Evolutionary conservation across 805 yeast species (phyloP).

Genomic region (Ogataea trehalophila): DNA sequence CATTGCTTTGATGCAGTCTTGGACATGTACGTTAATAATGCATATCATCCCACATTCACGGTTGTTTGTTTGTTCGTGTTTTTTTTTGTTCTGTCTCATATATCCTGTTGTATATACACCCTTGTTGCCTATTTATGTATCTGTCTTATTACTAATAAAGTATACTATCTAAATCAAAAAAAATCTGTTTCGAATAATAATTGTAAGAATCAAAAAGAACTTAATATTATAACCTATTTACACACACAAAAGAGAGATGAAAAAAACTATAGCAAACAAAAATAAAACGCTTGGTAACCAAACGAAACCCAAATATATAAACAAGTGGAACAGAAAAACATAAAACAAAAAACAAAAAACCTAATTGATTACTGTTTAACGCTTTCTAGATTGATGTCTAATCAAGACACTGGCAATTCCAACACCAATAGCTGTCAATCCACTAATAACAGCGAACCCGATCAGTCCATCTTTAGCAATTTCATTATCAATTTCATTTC

Average conservation of each 20-base stretch:
- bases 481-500: slow-evolving; percentile 75
- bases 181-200: not conserved
- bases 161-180: not conserved
- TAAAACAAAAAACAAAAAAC: no score
- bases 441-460: slow-evolving; percentile 85
- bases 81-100: no score
- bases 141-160: no score
- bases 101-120: no score
- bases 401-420: slow-evolving; percentile 32
- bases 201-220: not conserved
- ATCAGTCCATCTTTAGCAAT: slow-evolving; percentile 83
- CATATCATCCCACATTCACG: no score
- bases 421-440: slow-evolving; percentile 79
- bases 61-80: no score
- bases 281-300: no score
- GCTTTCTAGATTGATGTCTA: slow-evolving; percentile 14
- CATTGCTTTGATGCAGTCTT: no score
- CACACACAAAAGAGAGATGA: not conserved
- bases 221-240: no score
- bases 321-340: no score
- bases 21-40: no score
- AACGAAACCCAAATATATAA: not conserved
- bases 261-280: not conserved
- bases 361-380: not conserved
- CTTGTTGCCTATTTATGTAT: no score